Base-by-base conservation (phyloP, 176 grass and related monocot genomes). In the Musa acuminata region DNA sequence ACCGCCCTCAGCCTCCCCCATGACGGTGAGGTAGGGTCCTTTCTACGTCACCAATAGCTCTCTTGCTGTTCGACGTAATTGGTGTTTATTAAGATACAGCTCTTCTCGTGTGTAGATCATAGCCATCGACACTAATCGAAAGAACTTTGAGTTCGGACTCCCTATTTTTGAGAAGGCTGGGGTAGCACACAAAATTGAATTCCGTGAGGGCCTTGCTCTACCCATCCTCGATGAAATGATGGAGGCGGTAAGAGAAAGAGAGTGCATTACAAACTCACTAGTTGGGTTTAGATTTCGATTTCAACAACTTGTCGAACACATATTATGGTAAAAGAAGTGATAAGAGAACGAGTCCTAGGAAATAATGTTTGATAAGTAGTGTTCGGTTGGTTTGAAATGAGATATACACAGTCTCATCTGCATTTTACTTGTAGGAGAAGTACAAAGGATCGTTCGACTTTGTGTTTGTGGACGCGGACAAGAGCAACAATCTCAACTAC, bases 111-210 rank as follows among this genome's bases (percentile, higher is more conserved):
- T 53, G 1, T 48, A 86, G 84, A 80, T 94, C 10, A 6, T 87
- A 0, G 85, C 89, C 1, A 67, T 91, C 25, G 83, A 91, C 69
- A 72, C 80, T 23, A 80, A 68, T 64, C 68, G 77, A 13, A 73
- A 78, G 51, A 78, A 71, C 80, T 85, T 52, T 73, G 80, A 87
- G 72, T 12, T 91, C 13, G 85, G 89, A 62, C 69, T 70, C 2
- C 89, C 87, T 52, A 82, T 92, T 67, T 80, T 92, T n/a, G 17
- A 84, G 69, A 96, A 89, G 84, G 89, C 92, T 51, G 87, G 89
- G 64, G 73, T 92, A 52, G 85, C 82, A 43, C 89, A 86, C 78
- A 89, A 92, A 82, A 78, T 92, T 79, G 84, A 89, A 62, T 96
- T 86, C 71, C 84, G 74, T 2, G 83, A 86, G 9, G 89, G 89